Evolutionary conservation across 2,329 filamentous ascomycete species (phyloP).

Genomic region (Mycosphaerella arachidis): DNA sequence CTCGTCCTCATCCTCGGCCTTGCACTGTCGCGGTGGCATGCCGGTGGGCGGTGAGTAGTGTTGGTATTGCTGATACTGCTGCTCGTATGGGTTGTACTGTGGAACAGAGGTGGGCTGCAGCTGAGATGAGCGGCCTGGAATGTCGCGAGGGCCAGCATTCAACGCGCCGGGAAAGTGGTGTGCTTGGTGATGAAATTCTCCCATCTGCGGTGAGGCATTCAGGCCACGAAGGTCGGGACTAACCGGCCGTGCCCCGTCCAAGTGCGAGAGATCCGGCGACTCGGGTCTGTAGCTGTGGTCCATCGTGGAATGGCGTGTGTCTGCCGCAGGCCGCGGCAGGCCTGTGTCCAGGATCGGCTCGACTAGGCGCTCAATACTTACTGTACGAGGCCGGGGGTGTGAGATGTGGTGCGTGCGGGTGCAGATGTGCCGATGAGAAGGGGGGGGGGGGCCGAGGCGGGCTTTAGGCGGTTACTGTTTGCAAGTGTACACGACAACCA

Average conservation of each 20-base stretch:
- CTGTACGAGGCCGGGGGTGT: not conserved
- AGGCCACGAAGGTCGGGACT: slow-evolving; percentile 13
- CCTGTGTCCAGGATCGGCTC: not conserved
- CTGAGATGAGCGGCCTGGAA: slow-evolving; percentile 13
- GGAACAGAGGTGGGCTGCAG: slow-evolving; percentile 22
- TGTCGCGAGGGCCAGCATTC: slow-evolving; percentile 6
- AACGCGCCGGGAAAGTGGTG: slow-evolving; percentile 11
- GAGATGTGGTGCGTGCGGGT: not conserved
- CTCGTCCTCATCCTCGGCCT: slow-evolving; percentile 28
- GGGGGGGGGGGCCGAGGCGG: no score
- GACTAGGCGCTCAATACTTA: not conserved
- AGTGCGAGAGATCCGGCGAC: slow-evolving; percentile 19
- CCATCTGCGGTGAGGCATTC: slow-evolving; percentile 1
- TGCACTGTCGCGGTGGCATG: slow-evolving; percentile 23
- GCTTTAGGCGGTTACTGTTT: not conserved
- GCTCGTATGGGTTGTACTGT: slow-evolving; percentile 7
- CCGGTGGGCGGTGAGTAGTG: slow-evolving; percentile 13
- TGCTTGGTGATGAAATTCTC: slow-evolving; percentile 15
- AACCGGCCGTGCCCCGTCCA: slow-evolving; percentile 22
- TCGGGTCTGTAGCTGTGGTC: slow-evolving; percentile 20
- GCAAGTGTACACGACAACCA: not conserved
- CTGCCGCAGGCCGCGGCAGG: not conserved
- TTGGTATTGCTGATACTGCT: slow-evolving; percentile 14
- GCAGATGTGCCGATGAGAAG: not conserved
- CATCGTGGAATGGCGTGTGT: slow-evolving; percentile 2